Conservation (phyloP, 2,329 filamentous ascomycete genomes). For the Leptographium radiaticola region DNA sequence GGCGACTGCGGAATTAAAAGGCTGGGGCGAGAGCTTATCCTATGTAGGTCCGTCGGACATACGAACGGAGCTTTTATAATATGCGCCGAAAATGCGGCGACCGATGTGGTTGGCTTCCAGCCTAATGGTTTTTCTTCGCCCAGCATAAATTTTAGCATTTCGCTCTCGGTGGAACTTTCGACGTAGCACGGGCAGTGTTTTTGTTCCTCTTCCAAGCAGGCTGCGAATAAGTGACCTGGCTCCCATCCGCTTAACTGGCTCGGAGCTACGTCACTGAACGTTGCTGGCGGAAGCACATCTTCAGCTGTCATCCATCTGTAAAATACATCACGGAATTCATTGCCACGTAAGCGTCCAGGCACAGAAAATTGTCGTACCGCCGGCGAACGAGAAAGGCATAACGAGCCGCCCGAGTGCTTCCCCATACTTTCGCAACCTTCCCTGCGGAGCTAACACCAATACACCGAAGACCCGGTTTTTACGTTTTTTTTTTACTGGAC, state of each 20-base stretch:
- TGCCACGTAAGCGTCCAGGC: neutral
- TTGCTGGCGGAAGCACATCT: no score
- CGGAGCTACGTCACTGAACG: no score
- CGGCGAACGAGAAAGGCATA: neutral
- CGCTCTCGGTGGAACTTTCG: no score
- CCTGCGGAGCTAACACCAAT: neutral
- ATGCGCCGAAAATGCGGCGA: conserved; percentile 2
- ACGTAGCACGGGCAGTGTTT: no score
- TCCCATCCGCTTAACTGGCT: no score
- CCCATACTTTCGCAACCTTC: neutral
- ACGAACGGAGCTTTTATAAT: conserved; percentile 11
- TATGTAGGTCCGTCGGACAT: conserved; percentile 6
- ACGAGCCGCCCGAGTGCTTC: neutral
- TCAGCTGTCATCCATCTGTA: no score
- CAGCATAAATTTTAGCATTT: no score
- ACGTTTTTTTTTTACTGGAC: neutral
- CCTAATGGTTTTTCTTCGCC: neutral
- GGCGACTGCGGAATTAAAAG: neutral
- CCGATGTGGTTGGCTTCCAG: neutral
- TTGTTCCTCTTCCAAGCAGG: no score
- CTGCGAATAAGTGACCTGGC: no score
- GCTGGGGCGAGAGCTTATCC: neutral
- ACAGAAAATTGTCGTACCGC: neutral
- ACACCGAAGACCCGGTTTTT: neutral
- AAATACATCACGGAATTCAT: neutral